Conservation (phyloP, 495 filamentous ascomycete genomes). For the Polyplosphaeria fusca region DNA sequence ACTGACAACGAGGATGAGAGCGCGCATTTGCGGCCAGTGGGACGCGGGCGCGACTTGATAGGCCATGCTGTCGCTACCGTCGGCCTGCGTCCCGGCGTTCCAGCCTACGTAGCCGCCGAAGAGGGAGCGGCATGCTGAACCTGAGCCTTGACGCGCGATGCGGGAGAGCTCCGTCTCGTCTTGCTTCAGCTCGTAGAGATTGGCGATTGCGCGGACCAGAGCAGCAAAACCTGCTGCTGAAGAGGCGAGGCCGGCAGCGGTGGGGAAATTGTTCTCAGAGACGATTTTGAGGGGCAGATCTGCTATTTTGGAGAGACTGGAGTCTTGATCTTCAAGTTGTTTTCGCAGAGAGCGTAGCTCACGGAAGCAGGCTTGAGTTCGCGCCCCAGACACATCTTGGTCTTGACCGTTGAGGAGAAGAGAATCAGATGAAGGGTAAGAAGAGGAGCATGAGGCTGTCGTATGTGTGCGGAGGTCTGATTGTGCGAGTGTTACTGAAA, state of each 20-base stretch:
- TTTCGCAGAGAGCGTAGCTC: conserved; percentile 75
- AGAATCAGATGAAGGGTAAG: conserved; percentile 66
- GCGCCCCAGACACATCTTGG: conserved; percentile 80
- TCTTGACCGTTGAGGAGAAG: conserved; percentile 79
- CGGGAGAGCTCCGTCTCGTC: conserved; percentile 74
- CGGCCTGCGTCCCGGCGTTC: conserved; percentile 66
- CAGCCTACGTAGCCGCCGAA: conserved; percentile 96
- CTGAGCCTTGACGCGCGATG: conserved; percentile 93
- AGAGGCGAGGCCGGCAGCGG: conserved; percentile 89
- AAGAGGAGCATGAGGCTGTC: conserved; percentile 82
- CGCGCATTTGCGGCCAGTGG: conserved; percentile 95
- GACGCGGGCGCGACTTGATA: conserved; percentile 78
- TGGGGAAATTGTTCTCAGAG: conserved; percentile 97
- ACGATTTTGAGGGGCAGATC: conserved; percentile 73
- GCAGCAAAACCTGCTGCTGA: conserved; percentile 95
- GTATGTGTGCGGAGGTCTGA: conserved; percentile 91
- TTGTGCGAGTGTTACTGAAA: conserved; percentile 94
- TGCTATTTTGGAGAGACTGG: conserved; percentile 73
- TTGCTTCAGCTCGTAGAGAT: conserved; percentile 80
- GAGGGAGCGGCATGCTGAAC: conserved; percentile 84
- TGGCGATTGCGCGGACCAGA: conserved; percentile 84
- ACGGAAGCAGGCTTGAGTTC: conserved; percentile 86
- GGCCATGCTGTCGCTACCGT: conserved; percentile 81
- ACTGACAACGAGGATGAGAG: conserved; percentile 81
- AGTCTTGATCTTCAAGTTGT: conserved; percentile 65